Evolutionary conservation across 2,329 filamentous ascomycete genomes (phyloP), one percentile per base, ranked within the genome.

Genomic region (Fusarium sp.): DNA sequence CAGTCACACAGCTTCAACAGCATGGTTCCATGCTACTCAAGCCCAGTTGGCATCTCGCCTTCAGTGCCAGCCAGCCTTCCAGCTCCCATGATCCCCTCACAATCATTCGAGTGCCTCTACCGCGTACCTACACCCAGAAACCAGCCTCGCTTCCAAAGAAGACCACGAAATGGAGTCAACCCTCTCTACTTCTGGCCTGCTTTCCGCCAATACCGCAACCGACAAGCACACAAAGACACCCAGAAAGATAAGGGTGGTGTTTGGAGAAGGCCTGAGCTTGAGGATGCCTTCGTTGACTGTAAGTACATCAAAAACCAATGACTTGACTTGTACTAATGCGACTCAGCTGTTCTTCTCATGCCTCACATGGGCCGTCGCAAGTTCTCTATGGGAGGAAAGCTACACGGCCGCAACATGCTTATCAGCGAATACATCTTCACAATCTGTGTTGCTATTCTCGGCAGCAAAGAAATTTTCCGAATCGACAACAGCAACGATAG

Each of bases 231-330:
- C 78, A 90, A 90, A 77, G 87, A 88, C 62, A 84, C 85, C 62
- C 80, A 82, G 62, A 88, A 90, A 72, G 85, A 87, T 69, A 87
- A 90, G 74, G 81, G 78, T 87, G 90, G 90, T 83, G 90, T 57
- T 41, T 82, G 80, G 80, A 77, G 80, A 45, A 78, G 80, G 40
- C 83, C 88, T 5, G 84, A 88, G 70, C 82, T 91, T 11, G 90
- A 92, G 76, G 84, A 88, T 82, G 87, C 88, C 34, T 92, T 92
- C 74, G 84, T 91, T 64, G 89, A 92, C 80, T 88, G 89, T 91
- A 79, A 81, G 85, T 62, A 46, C 49, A 30, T 13, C 2, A 25
- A 8, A 12, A 32, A 15, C n/a, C 10, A 8, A 32, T 40, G 22
- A 13, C 13, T 53, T 34, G 40, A 43, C 29, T 22, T 32, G 24